Evolutionary conservation across 2,329 filamentous ascomycete genomes (phyloP).

Genomic region (Mariannaea elegans): DNA sequence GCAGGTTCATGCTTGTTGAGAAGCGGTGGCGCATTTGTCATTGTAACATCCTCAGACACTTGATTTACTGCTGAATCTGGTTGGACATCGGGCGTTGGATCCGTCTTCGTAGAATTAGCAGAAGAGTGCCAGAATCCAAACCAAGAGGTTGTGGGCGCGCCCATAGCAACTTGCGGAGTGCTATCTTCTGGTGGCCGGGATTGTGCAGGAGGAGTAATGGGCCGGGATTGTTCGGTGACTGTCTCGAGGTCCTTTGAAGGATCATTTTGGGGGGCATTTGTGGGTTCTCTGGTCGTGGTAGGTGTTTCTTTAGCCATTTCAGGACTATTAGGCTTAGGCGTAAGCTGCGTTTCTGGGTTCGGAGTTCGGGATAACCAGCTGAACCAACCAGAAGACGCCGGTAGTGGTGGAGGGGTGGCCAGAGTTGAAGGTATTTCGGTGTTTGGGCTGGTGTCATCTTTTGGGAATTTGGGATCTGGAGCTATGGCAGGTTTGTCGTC

Average conservation of each 20-base stretch:
- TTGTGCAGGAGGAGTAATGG: slow-evolving; percentile 36
- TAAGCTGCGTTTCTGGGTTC: slow-evolving; percentile 35
- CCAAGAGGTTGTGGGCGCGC: slow-evolving; percentile 46
- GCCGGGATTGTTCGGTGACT: slow-evolving; percentile 27
- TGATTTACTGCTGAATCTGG: slow-evolving; percentile 28
- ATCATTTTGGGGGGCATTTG: background rate
- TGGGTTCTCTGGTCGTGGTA: slow-evolving; percentile 10
- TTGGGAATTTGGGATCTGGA: background rate
- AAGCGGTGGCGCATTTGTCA: slow-evolving; percentile 52
- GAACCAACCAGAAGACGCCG: slow-evolving; percentile 61
- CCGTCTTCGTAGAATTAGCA: slow-evolving; percentile 22
- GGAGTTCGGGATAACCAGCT: slow-evolving; percentile 57
- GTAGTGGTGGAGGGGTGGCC: slow-evolving; percentile 27
- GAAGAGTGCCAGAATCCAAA: slow-evolving; percentile 51
- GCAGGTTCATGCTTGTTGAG: slow-evolving; percentile 44
- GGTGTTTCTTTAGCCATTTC: slow-evolving; percentile 28
- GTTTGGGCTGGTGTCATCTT: slow-evolving; percentile 10
- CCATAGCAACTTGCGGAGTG: slow-evolving; percentile 26
- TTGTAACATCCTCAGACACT: slow-evolving; percentile 50
- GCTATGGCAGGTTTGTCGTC: slow-evolving; percentile 6
- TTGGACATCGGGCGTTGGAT: slow-evolving; percentile 17
- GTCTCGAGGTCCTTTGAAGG: slow-evolving; percentile 5
- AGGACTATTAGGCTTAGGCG: slow-evolving; percentile 1
- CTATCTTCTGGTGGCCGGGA: slow-evolving; percentile 24
- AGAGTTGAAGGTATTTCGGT: background rate